phyloP scores from a whole-genome alignment of 2,329 filamentous ascomycete genomes.

The Xylariaceae sp. region DNA sequence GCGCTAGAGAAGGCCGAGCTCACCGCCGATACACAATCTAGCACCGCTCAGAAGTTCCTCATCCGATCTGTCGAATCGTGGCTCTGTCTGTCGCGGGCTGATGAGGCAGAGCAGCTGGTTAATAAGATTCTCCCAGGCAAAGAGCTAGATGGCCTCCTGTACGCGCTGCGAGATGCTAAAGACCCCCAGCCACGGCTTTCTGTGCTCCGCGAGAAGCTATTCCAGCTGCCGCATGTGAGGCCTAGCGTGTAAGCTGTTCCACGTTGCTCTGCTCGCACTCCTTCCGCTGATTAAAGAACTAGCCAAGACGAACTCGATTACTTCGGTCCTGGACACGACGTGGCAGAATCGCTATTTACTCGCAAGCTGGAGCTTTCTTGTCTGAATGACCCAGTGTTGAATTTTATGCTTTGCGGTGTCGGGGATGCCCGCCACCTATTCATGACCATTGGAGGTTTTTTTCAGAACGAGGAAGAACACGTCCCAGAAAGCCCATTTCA shows the following conservation, averaged over 20 bases:
- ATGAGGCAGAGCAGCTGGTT: conserved; percentile 10
- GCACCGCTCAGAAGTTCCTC: conserved; percentile 17
- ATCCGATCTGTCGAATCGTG: conserved; percentile 20
- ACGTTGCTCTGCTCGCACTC: too few relatives aligned
- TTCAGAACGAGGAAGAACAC: conserved; percentile 1
- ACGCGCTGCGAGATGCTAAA: not conserved
- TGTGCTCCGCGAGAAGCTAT: conserved; percentile 17
- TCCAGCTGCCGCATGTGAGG: conserved; percentile 26
- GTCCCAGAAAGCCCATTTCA: conserved; percentile 25
- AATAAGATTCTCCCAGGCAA: conserved; percentile 6
- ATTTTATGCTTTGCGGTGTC: conserved; percentile 29
- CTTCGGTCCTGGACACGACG: conserved; percentile 23
- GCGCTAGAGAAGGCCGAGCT: conserved; percentile 14
- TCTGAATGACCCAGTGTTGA: conserved; percentile 20
- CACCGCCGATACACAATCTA: not conserved
- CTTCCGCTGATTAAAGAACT: conserved; percentile 9
- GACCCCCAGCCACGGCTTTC: not conserved
- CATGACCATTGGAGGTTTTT: conserved; percentile 19
- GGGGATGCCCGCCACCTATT: conserved; percentile 29
- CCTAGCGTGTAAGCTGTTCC: conserved; percentile 16
- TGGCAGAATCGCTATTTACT: conserved; percentile 22
- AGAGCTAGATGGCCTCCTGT: conserved; percentile 7
- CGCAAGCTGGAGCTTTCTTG: conserved; percentile 16
- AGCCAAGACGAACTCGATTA: conserved; percentile 25
- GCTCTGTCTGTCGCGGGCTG: conserved; percentile 17